Evolutionary conservation across 1,139 yeast species (phyloP), one percentile per base, ranked within the genome.

Genomic region (Zygosaccharomyces sapae): DNA sequence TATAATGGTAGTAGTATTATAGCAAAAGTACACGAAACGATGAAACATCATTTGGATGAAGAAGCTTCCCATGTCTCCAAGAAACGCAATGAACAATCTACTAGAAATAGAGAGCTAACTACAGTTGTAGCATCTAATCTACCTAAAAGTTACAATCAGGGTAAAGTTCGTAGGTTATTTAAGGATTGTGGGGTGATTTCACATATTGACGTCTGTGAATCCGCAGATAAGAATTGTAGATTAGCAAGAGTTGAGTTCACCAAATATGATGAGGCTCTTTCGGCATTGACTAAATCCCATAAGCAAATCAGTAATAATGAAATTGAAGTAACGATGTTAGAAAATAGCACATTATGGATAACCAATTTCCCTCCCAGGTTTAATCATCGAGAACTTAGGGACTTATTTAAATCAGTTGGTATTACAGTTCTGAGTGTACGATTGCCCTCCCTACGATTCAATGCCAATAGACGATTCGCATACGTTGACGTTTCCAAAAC

Each of bases 281-380:
- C 83, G 1, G 87, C 90, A 0, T 62, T 84, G 41, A 81, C 90
- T 0, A 80, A 76, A 53, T 76, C 79, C 35, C 70, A 68, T 50
- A 84, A 83, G 57, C 56, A 47, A 20, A 50, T 85, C 0, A 70
- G 70, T 0, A 76, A 70, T 0, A 53, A 58, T 2, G 72, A 70
- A 37, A 67, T 86, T 0, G 47, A 60, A 3, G 86, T 88, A 0
- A 65, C 46, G 5, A 44, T 46, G 16, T 48, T 62, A 34, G 45
- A 53, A 27, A 49, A 58, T 41, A 52, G 61, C 16, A 83, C 67
- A 44, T 50, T 53, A 33, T 70, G 64, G 74, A 58, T 59, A 68
- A 78, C 94, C 0, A 87, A 87, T 57, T 87, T 77, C 56, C 89
- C 95, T 0, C 83, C 89, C 0, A 61, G 70, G 1, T 76, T 66